Evolutionary conservation across 2,329 filamentous ascomycete genomes (phyloP).

Genomic region (Fusarium albidum): DNA sequence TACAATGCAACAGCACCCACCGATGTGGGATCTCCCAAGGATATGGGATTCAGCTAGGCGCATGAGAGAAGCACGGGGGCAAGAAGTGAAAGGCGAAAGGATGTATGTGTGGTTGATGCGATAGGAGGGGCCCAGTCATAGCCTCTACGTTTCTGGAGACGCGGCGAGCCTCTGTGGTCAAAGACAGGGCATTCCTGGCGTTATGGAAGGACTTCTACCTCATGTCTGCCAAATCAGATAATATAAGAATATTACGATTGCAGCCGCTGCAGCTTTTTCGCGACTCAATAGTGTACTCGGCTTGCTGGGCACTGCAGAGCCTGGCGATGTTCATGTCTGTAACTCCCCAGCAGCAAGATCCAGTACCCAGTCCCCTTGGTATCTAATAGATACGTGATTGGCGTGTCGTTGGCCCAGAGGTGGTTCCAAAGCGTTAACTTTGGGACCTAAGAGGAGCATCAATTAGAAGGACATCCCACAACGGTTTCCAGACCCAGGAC

Average conservation of each 20-base stretch:
- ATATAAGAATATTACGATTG: slow-evolving; percentile 23
- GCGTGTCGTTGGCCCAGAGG: no score
- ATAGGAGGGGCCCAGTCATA: slow-evolving; percentile 1
- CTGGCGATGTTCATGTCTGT: no score
- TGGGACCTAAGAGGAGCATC: no score
- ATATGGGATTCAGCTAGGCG: slow-evolving; percentile 4
- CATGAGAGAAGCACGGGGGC: slow-evolving; percentile 13
- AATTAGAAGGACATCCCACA: no score
- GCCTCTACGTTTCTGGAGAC: slow-evolving; percentile 24
- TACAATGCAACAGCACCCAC: slow-evolving; percentile 7
- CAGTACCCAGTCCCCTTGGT: no score
- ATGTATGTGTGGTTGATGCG: slow-evolving; percentile 6
- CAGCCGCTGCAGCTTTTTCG: neutral
- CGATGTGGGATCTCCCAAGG: slow-evolving; percentile 1
- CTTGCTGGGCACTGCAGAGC: neutral
- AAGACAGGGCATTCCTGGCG: slow-evolving; percentile 34
- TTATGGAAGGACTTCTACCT: slow-evolving; percentile 31
- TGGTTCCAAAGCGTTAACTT: no score
- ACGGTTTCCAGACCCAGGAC: no score
- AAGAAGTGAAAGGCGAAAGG: slow-evolving; percentile 6
- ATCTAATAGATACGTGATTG: no score
- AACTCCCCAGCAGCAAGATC: no score
- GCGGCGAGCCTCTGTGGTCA: slow-evolving; percentile 15
- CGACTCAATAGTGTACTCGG: neutral
- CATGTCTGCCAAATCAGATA: slow-evolving; percentile 24